Evolutionary conservation across 768 basidiomycete species (phyloP).

Genomic region (Amylocystis lapponica): DNA sequence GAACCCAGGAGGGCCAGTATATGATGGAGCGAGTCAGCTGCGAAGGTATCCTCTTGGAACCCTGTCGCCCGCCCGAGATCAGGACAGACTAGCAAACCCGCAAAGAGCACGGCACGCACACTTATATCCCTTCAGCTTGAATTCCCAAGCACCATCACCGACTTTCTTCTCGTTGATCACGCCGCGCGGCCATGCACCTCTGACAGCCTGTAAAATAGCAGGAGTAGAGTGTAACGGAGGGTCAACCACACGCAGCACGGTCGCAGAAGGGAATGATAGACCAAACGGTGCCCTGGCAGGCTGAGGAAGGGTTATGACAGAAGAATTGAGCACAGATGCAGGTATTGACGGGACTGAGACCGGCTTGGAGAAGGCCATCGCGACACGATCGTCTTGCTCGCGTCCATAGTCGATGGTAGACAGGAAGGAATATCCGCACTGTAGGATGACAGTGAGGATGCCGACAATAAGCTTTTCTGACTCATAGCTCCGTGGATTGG

Average conservation of each 20-base stretch:
- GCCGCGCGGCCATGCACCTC: constrained; percentile 74
- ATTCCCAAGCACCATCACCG: constrained; percentile 66
- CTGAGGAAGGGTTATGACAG: constrained; percentile 18
- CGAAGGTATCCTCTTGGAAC: constrained; percentile 75
- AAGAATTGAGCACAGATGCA: constrained; percentile 35
- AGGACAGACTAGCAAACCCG: constrained; percentile 4
- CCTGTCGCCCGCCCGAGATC: no score
- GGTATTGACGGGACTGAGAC: constrained; percentile 32
- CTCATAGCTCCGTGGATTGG: constrained; percentile 54
- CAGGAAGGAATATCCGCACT: constrained; percentile 56
- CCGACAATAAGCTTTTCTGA: constrained; percentile 69
- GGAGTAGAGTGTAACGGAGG: constrained; percentile 76
- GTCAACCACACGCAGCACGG: constrained; percentile 63
- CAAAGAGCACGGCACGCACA: constrained; percentile 40
- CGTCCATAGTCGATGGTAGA: constrained; percentile 74
- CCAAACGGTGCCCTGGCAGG: constrained; percentile 45
- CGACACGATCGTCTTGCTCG: constrained; percentile 67
- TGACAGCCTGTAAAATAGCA: constrained; percentile 74
- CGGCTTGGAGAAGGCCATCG: constrained; percentile 64
- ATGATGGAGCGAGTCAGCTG: constrained; percentile 65
- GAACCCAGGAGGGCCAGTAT: constrained; percentile 63
- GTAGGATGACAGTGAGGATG: constrained; percentile 56
- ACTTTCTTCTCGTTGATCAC: constrained; percentile 75
- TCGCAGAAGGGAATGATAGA: constrained; percentile 65
- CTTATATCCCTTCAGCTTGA: constrained; percentile 77